A percentile compares a stretch with the other conserved stretches of the same genome.
These are phyloP conservation scores for Amphicarpaea edgeworthii DNA, from an alignment of 306 rosid genomes.

Conservation along the genomic window DNA sequence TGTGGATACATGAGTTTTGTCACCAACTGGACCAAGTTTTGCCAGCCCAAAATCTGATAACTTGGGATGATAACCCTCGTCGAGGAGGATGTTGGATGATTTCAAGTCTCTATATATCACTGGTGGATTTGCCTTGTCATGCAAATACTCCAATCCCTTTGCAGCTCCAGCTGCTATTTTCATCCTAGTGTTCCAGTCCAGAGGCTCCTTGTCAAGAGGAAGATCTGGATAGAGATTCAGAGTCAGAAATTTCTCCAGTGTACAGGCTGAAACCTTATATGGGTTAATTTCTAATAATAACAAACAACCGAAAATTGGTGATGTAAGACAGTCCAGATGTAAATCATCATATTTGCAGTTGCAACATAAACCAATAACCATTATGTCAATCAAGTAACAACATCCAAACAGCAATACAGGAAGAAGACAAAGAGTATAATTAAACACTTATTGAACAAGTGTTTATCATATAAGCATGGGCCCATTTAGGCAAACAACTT, in stretches of 20 bases:
- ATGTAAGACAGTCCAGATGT: constrained; percentile 2
- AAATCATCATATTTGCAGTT: constrained; percentile 12
- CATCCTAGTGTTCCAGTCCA: constrained; percentile 98
- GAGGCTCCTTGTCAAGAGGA: constrained; percentile 80
- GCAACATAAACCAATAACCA: constrained; percentile 21
- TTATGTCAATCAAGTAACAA: not conserved
- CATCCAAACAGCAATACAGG: not conserved
- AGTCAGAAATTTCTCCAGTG: constrained; percentile 36
- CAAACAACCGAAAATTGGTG: constrained; percentile 11
- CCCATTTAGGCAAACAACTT: not conserved
- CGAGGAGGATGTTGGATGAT: constrained; percentile 93
- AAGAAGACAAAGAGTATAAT: not conserved
- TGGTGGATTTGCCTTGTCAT: constrained; percentile 95
- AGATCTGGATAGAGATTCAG: constrained; percentile 62
- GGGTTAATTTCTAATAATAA: constrained; percentile 21
- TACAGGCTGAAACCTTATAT: not conserved
- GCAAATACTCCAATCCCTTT: constrained; percentile 94
- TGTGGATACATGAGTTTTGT: constrained; percentile 94
- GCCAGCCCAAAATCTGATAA: constrained; percentile 97
- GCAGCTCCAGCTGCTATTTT: constrained; percentile 99
- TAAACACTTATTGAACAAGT: not conserved
- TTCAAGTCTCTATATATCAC: constrained; percentile 94
- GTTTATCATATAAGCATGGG: not conserved
- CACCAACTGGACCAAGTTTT: constrained; percentile 96
- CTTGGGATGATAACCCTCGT: constrained; percentile 90